Percentiles rank a stretch among this genome's conserved stretches.
phyloP scores from a whole-genome alignment of 2,329 filamentous ascomycete genomes.

The Pseudogymnoascus sp. region DNA sequence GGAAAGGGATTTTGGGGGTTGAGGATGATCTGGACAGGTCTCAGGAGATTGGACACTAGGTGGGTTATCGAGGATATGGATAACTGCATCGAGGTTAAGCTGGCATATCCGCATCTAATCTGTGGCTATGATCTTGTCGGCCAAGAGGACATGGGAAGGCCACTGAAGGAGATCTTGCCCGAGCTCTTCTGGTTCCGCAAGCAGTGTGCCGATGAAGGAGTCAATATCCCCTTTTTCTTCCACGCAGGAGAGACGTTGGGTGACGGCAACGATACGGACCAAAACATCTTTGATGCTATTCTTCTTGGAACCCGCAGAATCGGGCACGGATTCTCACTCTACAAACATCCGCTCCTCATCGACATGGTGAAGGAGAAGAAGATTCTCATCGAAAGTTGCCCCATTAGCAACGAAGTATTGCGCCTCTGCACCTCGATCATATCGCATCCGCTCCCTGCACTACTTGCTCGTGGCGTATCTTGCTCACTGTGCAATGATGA shows the following conservation, averaged over 20 bases:
- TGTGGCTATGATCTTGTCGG: slow-evolving; percentile 87
- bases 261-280: slow-evolving; percentile 66
- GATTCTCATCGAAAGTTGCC: slow-evolving; percentile 84
- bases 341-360: slow-evolving; percentile 83
- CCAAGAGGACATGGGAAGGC: slow-evolving; percentile 72
- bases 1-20: slow-evolving; percentile 77
- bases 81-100: slow-evolving; percentile 74
- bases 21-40: slow-evolving; percentile 75
- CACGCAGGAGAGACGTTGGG: slow-evolving; percentile 87
- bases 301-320: slow-evolving; percentile 82
- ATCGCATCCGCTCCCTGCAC: slow-evolving; percentile 72
- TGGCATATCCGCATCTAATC: slow-evolving; percentile 69
- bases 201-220: slow-evolving; percentile 66
- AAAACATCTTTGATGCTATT: slow-evolving; percentile 83
- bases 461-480: slow-evolving; percentile 76
- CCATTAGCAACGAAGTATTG: slow-evolving; percentile 83
- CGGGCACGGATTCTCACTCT: slow-evolving; percentile 80
- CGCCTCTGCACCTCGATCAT: slow-evolving; percentile 70
- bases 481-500: slow-evolving; percentile 88
- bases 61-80: slow-evolving; percentile 75
- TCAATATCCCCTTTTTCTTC: slow-evolving; percentile 91
- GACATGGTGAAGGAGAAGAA: slow-evolving; percentile 83
- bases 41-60: slow-evolving; percentile 58
- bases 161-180: slow-evolving; percentile 69
- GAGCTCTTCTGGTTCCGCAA: slow-evolving; percentile 92